These are phyloP conservation scores for Pythium insidiosum DNA, from an alignment of 352 stramenopile genomes.

Conservation along the genomic window DNA sequence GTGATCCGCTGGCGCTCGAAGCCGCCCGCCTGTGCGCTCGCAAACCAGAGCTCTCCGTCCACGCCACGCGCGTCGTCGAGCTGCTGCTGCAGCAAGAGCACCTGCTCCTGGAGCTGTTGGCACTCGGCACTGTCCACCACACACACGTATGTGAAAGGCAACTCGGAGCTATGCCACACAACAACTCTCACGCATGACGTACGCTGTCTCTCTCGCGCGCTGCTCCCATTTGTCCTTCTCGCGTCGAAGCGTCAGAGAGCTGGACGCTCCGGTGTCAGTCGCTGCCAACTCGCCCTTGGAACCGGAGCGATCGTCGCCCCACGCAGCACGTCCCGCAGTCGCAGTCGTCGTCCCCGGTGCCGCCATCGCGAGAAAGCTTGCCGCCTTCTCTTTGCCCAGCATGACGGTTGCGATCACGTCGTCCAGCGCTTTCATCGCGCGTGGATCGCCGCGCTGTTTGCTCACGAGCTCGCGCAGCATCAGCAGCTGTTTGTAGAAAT, in stretches of 20 bases:
- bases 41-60: conserved; percentile 35
- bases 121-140: conserved; percentile 18
- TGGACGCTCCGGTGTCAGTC: conserved; percentile 4
- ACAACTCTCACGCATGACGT: conserved; percentile 5
- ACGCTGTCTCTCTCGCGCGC: conserved; percentile 37
- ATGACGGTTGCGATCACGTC: conserved; percentile 30
- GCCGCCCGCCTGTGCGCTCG: conserved; percentile 24
- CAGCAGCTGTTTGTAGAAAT: conserved; percentile 65
- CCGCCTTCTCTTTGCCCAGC: background rate
- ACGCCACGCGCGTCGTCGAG: conserved; percentile 15
- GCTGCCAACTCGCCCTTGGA: background rate
- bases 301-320: background rate
- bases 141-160: background rate
- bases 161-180: background rate
- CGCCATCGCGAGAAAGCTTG: too few relatives aligned
- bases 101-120: conserved; percentile 39
- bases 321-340: too few relatives aligned
- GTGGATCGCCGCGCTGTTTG: conserved; percentile 41
- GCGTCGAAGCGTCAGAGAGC: conserved; percentile 19
- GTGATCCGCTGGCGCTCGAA: conserved; percentile 45
- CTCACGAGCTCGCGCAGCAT: conserved; percentile 62
- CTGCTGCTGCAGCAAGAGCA: conserved; percentile 34
- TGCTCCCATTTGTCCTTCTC: conserved; percentile 70
- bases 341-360: background rate
- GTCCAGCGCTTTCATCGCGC: conserved; percentile 40